phyloP scores from a whole-genome alignment of 2,329 filamentous ascomycete genomes.

The Aspergillus sp. region DNA sequence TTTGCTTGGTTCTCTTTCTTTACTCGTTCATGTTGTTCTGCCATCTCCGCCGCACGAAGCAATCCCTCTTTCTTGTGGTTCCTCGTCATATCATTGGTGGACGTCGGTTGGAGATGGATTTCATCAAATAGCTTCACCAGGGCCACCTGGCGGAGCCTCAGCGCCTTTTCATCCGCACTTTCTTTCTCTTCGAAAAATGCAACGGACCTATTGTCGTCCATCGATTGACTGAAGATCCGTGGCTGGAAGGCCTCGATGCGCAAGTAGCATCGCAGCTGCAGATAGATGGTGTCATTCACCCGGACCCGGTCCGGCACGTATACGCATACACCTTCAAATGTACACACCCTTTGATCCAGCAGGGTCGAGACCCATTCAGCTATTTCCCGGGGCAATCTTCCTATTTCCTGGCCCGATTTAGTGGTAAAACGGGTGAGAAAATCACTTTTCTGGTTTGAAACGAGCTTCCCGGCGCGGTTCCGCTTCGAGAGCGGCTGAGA shows the following conservation, averaged over 20 bases:
- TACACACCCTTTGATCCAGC: constrained; percentile 85
- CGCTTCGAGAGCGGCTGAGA: constrained; percentile 60
- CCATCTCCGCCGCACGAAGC: constrained; percentile 82
- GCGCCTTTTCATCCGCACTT: constrained; percentile 76
- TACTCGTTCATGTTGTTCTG: constrained; percentile 70
- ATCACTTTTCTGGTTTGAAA: constrained; percentile 68
- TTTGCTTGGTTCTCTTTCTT: constrained; percentile 51
- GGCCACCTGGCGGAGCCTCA: constrained; percentile 82
- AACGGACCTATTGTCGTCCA: constrained; percentile 69
- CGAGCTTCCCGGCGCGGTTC: constrained; percentile 49
- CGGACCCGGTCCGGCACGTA: constrained; percentile 81
- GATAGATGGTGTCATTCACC: constrained; percentile 91
- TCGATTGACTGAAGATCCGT: constrained; percentile 52
- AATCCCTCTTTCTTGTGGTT: constrained; percentile 81
- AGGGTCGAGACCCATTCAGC: constrained; percentile 91
- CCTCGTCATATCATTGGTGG: constrained; percentile 70
- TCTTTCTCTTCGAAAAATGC: constrained; percentile 83
- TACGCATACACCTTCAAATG: constrained; percentile 83
- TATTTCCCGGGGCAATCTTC: constrained; percentile 80
- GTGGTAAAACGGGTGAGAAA: constrained; percentile 92
- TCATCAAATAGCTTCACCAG: constrained; percentile 88
- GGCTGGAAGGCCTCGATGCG: constrained; percentile 72
- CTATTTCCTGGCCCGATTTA: constrained; percentile 74
- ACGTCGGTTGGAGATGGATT: constrained; percentile 76
- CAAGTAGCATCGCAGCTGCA: constrained; percentile 80